Evolutionary conservation across 2,329 filamentous ascomycete genomes (phyloP), one percentile per base, ranked within the genome.

Genomic region (Aspergillus piperis): DNA sequence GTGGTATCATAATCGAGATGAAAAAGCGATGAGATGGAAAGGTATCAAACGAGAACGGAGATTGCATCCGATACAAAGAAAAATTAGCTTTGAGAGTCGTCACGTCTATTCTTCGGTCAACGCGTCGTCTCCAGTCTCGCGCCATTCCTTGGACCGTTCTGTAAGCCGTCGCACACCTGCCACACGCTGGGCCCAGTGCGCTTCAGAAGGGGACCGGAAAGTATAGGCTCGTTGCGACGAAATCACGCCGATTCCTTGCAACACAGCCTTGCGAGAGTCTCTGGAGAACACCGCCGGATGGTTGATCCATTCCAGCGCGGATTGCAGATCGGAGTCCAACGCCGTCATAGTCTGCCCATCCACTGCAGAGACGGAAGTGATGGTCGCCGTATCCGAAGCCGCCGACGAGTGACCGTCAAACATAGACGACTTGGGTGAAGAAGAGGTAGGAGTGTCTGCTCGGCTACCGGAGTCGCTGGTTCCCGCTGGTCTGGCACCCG

Each of bases 231-330:
- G 86, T 78, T 99, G 95, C 6, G 91, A 96, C 71, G 91, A 95
- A 68, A 99, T 97, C 63, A 98, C 93, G 6, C 95, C 94, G 66
- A 99, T 98, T 15, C 93, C 92, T 76, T 99, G 95, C 23, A 99
- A 83, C 2, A 99, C 93, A 4, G 94, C 92, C 80, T 99, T 99
- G 70, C 95, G 88, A 60, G 91, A 95, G 74, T 99, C 95, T 39
- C 95, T 88, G 8, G 90, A 89, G 73, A 99, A 99, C 2, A 98
- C 91, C 2, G 93, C 93, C 1, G 95, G 95, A 71, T 99, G 95
- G 73, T 90, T 92, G 76, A 99, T 98, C 95, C 95, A 99, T 77
- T 99, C 95, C 15, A 99, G 81, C 54, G 90, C 91, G 36, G 90
- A 86, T 74, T 96, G 92, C 36, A 99, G 85, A 75, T 99, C 95